phyloP scores from a whole-genome alignment of 2,329 filamentous ascomycete species.

The Magnaporthiopsis poae region DNA sequence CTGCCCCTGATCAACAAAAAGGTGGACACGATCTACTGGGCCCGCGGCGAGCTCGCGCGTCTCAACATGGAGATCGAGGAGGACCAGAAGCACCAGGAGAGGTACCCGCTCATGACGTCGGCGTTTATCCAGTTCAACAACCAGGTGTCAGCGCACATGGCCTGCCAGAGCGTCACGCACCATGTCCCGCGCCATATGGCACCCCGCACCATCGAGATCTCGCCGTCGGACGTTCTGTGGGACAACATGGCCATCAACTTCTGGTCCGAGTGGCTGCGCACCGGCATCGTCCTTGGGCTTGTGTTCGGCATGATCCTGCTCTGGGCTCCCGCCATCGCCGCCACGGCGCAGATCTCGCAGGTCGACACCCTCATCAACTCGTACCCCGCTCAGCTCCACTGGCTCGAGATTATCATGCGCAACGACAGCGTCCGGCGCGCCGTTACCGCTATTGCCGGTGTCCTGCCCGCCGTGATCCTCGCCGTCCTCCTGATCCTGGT shows the following conservation, averaged over 20 bases:
- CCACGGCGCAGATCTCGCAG: slow-evolving; percentile 74
- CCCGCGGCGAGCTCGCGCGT: slow-evolving; percentile 73
- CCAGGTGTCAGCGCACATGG: slow-evolving; percentile 96
- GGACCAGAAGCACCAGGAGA: slow-evolving; percentile 76
- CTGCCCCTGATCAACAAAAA: slow-evolving; percentile 77
- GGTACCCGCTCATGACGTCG: slow-evolving; percentile 85
- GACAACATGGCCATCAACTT: slow-evolving; percentile 92
- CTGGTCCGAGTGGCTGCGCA: slow-evolving; percentile 80
- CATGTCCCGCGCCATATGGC: slow-evolving; percentile 90
- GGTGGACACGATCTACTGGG: slow-evolving; percentile 90
- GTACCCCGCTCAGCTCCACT: slow-evolving; percentile 35
- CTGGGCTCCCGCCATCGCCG: slow-evolving; percentile 84
- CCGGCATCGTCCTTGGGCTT: slow-evolving; percentile 51
- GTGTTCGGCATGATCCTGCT: slow-evolving; percentile 70
- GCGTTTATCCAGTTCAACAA: slow-evolving; percentile 98
- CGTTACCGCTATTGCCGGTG: slow-evolving; percentile 62
- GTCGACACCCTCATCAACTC: slow-evolving; percentile 56
- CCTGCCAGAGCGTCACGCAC: slow-evolving; percentile 82
- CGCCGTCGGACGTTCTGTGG: slow-evolving; percentile 87
- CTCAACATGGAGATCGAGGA: slow-evolving; percentile 85
- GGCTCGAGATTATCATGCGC: slow-evolving; percentile 59
- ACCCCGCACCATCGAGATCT: slow-evolving; percentile 84
- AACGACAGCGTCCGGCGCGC: slow-evolving; percentile 53
- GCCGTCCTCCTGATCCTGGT: slow-evolving; percentile 70
- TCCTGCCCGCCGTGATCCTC: slow-evolving; percentile 69